Base-by-base conservation (phyloP, 2,329 filamentous ascomycete species). In the Fusarium sororula region DNA sequence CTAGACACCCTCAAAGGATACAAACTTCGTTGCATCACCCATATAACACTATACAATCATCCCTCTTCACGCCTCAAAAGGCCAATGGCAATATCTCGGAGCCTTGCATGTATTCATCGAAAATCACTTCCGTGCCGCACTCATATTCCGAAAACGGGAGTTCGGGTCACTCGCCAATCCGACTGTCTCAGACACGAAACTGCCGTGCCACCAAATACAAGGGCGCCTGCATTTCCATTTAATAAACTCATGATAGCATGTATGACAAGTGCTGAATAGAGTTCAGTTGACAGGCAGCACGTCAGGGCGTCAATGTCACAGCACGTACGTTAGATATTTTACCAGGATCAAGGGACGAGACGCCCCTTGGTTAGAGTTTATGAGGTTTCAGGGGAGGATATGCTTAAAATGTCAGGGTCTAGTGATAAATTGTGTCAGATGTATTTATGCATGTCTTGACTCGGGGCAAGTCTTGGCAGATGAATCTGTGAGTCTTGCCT, bases 291-390 rank as follows among this genome's bases (percentile, higher is more conserved):
- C 44, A 54, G 44, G 26, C 26, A 32, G 35, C 57, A 26, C 13
- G 26, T 50, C 42, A 32, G 30, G 20, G 38, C 26, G 14, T 45
- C 37, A 20, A 39, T 39, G 38, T 13, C 38, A 39, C 20, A 22
- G 20, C 39, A 57, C 48, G 18, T 35, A 66, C 48, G 35, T 42
- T 39, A 8, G 44, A 26, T 44, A 66, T 30, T 30, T 17, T 38
- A 65, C 63, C 9, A 28, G 63, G 63, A 66, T 66, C 63, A 47
- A 42, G 61, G 60, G 22, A 47, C 35, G 15, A 60, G 22, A 24
- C 15, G 18, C n/a, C 41, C 48, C 37, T 65, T 38, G 24, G 22
- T 57, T 18, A 32, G 35, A 39, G 28, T 48, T 28, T 22, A 24
- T 41, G 51, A 42, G 39, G 54, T 15, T 67, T 66, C 45, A 67